Evolutionary conservation across 2,329 filamentous ascomycete species (phyloP).

Genomic region (Monosporascus sp.): DNA sequence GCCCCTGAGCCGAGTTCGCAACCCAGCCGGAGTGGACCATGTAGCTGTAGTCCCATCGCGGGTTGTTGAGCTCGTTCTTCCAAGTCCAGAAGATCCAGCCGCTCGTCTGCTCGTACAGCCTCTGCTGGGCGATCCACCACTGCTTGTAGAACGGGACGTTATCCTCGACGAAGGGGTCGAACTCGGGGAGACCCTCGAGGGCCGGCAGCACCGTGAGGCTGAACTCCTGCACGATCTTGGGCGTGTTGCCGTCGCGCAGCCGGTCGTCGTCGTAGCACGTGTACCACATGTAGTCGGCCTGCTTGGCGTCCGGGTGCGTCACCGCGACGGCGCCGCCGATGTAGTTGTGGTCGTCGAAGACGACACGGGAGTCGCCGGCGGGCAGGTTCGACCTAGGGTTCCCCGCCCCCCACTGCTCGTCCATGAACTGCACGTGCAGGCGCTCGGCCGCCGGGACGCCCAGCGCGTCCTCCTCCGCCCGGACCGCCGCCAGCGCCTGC

Average conservation of each 20-base stretch:
- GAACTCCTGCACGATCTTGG: constrained; percentile 44
- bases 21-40: neutral
- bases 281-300: constrained; percentile 33
- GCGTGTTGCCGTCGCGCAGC: constrained; percentile 23
- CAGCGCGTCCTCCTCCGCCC: constrained; percentile 33
- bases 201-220: constrained; percentile 33
- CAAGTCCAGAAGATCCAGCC: constrained; percentile 52
- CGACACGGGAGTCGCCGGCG: constrained; percentile 27
- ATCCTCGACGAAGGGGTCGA: constrained; percentile 23
- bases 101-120: constrained; percentile 36
- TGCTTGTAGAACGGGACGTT: constrained; percentile 36
- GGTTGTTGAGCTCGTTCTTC: constrained; percentile 40
- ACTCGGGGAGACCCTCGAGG: constrained; percentile 31
- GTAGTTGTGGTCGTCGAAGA: constrained; percentile 46
- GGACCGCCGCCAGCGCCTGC: constrained; percentile 33
- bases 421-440: constrained; percentile 34
- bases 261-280: constrained; percentile 34
- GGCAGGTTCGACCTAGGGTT: constrained; percentile 34
- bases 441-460: constrained; percentile 28
- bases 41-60: constrained; percentile 27
- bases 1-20: neutral
- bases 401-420: constrained; percentile 40
- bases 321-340: constrained; percentile 33
- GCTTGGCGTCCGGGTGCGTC: constrained; percentile 23
- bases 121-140: constrained; percentile 37